Evolutionary conservation across 768 basidiomycete genomes (phyloP), one percentile per base, ranked within the genome.

Genomic region (Trametes cingulata): DNA sequence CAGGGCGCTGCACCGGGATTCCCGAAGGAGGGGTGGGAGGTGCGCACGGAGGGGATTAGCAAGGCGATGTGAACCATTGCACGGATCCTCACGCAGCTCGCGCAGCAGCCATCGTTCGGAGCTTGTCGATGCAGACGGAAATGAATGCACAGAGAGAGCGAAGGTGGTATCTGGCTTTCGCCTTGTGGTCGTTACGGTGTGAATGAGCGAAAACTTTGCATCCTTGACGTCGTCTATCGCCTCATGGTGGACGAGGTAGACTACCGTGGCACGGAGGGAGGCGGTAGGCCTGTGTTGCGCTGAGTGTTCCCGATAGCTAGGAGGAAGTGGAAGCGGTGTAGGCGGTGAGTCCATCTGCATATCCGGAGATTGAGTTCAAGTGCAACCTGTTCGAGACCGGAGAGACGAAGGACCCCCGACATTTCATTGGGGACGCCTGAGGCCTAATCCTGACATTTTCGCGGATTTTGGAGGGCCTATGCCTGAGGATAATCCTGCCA

Each of bases 1-100:
- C 17, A 64, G n/a, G 69, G 65, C 10, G 43, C 47, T 10, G 74
- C 75, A 13, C 78, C 78, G 17, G 80, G 78, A 7, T 79, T 80
- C 65, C 77, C 80, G 6, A 59, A 24, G 15, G 41, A 63, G 10
- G 76, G 78, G 1, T 80, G 78, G 78, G 67, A 67, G 48, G 73
- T 80, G 20, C 68, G 64, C 19, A 67, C 65, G 0, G 78, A 80
- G 63, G 72, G 72, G 2, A 46, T 80, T 10, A 73, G 69, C 45
- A 71, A 59, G 43, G 74, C 77, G 25, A 60, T 80, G 51, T 80
- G 45, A 61, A 33, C 29, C 29, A n/a, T n/a, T n/a, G n/a, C n/a
- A 33, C 29, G 29, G 29, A 33, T 33, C 29, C 29, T 33, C 29
- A 10, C 29, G 10, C 29, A 33, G 10, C 29, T 33, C 6, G 29